Percentiles rank a stretch among this genome's conserved stretches.
phyloP scores from a whole-genome alignment of 2,329 filamentous ascomycete genomes.

The Xylariaceae sp. region DNA sequence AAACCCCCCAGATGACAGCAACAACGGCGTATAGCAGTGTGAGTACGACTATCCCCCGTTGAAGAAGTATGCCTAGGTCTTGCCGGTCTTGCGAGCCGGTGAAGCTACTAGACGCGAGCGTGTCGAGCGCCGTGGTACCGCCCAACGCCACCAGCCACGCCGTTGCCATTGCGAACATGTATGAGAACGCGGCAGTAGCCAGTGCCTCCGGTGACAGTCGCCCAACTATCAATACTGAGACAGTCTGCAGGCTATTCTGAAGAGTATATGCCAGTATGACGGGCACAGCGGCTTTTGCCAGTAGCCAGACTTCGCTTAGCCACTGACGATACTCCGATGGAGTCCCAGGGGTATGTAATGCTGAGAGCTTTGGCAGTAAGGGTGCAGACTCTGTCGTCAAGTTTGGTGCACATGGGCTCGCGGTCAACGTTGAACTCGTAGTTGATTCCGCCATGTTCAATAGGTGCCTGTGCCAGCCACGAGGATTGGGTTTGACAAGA shows the following conservation, averaged over 20 bases:
- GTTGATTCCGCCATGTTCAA: slow-evolving; percentile 14
- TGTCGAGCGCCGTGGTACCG: slow-evolving; percentile 82
- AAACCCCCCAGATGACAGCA: slow-evolving; percentile 68
- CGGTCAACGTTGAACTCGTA: slow-evolving; percentile 10
- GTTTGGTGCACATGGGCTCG: slow-evolving; percentile 6
- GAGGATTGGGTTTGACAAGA: too few relatives aligned
- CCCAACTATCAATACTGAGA: slow-evolving; percentile 78
- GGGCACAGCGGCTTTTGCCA: slow-evolving; percentile 67
- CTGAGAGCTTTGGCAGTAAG: slow-evolving; percentile 19
- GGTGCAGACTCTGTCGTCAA: slow-evolving; percentile 18
- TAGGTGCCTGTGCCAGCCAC: too few relatives aligned
- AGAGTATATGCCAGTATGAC: slow-evolving; percentile 82
- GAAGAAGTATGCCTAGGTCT: slow-evolving; percentile 73
- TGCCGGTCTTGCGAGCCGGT: slow-evolving; percentile 76
- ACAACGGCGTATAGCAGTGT: slow-evolving; percentile 69
- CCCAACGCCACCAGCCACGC: slow-evolving; percentile 84
- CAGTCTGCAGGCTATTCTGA: slow-evolving; percentile 79
- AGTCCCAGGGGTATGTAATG: background rate
- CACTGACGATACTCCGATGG: slow-evolving; percentile 27
- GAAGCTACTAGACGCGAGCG: slow-evolving; percentile 76
- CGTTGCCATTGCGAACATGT: slow-evolving; percentile 91
- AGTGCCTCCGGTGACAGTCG: slow-evolving; percentile 74
- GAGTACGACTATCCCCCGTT: slow-evolving; percentile 71
- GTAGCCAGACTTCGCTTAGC: slow-evolving; percentile 60
- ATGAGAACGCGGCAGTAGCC: slow-evolving; percentile 78